These are phyloP conservation scores for Chalara sp. DNA, from an alignment of 2,329 filamentous ascomycete genomes.

Conservation along the genomic window DNA sequence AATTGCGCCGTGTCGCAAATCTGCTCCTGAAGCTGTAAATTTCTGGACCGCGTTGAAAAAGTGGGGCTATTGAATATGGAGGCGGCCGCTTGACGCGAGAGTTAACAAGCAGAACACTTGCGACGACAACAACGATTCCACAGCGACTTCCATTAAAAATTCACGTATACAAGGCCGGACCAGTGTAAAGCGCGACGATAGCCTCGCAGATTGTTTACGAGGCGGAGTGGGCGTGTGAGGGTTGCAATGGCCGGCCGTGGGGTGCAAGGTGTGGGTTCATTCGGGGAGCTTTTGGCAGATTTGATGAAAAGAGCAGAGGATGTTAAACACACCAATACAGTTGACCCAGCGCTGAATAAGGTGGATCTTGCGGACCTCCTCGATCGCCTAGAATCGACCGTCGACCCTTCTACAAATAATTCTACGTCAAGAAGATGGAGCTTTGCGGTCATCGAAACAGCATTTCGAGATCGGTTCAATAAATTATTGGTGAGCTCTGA, in stretches of 20 bases:
- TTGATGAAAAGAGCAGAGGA: conserved; percentile 52
- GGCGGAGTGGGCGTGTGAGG: background rate
- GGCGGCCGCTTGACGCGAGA: too few species aligned
- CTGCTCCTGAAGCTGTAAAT: too few species aligned
- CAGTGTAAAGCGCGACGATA: too few species aligned
- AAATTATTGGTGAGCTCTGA: conserved; percentile 59
- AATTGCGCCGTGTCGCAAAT: conserved; percentile 4
- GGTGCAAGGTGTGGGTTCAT: conserved; percentile 46
- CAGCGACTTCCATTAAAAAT: background rate
- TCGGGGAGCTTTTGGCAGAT: conserved; percentile 45
- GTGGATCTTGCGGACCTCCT: conserved; percentile 51
- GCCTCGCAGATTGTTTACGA: background rate
- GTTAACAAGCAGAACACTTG: background rate
- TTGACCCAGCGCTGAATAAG: conserved; percentile 72
- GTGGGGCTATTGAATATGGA: background rate
- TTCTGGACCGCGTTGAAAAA: too few species aligned
- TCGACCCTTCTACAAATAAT: conserved; percentile 25
- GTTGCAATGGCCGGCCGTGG: conserved; percentile 45
- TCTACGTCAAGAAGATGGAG: conserved; percentile 35
- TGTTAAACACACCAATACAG: conserved; percentile 50
- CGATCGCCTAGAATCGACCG: conserved; percentile 35
- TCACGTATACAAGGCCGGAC: too few species aligned
- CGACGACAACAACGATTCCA: background rate
- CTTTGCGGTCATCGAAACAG: conserved; percentile 73
- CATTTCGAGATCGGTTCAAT: conserved; percentile 75